Percentiles rank a stretch among this genome's conserved stretches.
phyloP scores from a whole-genome alignment of 2,329 filamentous ascomycete genomes.

The Didymella sp. region DNA sequence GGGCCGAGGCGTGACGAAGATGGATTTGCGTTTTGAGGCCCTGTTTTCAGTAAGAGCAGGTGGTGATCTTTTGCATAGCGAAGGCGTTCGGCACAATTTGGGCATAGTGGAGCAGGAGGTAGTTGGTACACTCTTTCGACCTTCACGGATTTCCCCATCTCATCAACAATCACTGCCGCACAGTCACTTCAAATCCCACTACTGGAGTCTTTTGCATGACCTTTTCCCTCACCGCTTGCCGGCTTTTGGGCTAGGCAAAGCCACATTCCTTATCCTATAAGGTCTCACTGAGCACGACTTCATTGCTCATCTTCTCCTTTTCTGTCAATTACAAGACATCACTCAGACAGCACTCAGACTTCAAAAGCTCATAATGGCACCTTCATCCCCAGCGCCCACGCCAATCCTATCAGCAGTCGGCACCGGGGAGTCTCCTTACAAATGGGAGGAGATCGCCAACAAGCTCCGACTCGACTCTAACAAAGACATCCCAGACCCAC shows the following conservation, averaged over 20 bases:
- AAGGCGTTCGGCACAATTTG: slow-evolving; percentile 11
- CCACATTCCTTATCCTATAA: not conserved
- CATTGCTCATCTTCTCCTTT: not conserved
- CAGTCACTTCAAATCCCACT: not conserved
- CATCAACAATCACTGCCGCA: not conserved
- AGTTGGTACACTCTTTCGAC: not conserved
- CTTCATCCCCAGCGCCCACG: not conserved
- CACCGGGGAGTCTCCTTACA: not conserved
- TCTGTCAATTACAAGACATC: not conserved
- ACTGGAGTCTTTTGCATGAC: not conserved
- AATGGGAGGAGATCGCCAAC: not conserved
- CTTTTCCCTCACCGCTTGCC: not conserved
- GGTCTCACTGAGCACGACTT: not conserved
- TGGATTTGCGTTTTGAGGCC: slow-evolving; percentile 23
- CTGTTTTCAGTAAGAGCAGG: not conserved
- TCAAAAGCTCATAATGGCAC: not conserved
- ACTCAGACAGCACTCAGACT: not conserved
- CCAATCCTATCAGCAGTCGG: not conserved
- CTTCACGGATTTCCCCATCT: not conserved
- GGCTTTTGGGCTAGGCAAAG: not conserved
- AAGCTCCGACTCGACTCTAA: not conserved
- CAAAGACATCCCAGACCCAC: not conserved
- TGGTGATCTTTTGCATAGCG: slow-evolving; percentile 22
- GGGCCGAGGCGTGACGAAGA: slow-evolving; percentile 44
- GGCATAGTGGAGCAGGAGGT: not conserved